Base-by-base conservation (phyloP, 768 basidiomycete species). In the Pleurotus sapidus region DNA sequence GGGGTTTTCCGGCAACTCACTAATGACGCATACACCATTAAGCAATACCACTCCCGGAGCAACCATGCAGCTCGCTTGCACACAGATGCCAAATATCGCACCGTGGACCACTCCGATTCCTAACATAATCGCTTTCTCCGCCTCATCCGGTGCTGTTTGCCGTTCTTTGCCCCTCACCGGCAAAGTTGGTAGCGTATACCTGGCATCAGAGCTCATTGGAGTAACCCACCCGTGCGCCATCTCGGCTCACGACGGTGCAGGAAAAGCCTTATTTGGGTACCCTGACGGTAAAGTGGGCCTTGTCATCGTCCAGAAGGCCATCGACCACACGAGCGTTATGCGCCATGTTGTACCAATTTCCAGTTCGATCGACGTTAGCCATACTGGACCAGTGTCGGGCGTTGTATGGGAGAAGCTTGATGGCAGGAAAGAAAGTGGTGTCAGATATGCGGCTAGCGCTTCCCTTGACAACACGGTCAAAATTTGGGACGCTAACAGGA, bases 181-280 rank as follows among this genome's bases (percentile, higher is more conserved):
- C n/a, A 30, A 46, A 14, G 55, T 84, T 15, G 85, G 86, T 2
- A 78, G 84, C 51, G 87, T 87, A 3, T 91, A 91, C 62, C 89
- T 88, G 3, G 90, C 91, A 61, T 80, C 81, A 11, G 88, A 91
- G 63, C 87, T 91, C 59, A 77, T 81, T 1, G 88, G 89, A 2
- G 77, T 90, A 51, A 77, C 91, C 9, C 82, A 86, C 12, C 67
- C 77, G 0, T 87, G 86, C 58, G 71, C 76, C 3, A 70, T 91
- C 20, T 63, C 78, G 15, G 86, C 88, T 0, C 81, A 83, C 23
- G 86, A 87, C 3, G 81, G 82, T 4, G 84, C 85, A 0, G 89
- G 82, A 8, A 84, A 82, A 55, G 75, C 89, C 11, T 71, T 83
- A 5, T 93, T 91, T 92, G 92, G 91, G 3, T 87, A 83, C 63